Percentiles rank a stretch among this genome's conserved stretches.
Evolutionary conservation across 768 basidiomycete species (phyloP).

Genomic region (Boletus speciosus): DNA sequence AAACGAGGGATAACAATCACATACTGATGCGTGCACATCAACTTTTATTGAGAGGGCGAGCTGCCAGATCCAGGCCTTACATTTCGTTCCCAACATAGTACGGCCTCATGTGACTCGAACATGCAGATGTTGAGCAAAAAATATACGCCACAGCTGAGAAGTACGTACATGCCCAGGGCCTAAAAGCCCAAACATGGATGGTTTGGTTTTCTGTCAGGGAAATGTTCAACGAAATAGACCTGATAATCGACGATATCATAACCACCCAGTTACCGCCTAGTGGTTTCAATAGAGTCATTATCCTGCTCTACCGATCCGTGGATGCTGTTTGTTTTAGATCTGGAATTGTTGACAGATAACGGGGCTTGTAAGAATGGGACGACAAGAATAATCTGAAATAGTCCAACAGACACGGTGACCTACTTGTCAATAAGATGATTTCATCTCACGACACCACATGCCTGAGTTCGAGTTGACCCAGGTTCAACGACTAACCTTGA

Average conservation of each 20-base stretch:
- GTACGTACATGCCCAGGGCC: background rate
- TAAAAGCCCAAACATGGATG: background rate
- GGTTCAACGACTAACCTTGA: too few relatives aligned
- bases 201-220: background rate
- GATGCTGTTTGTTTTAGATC: background rate
- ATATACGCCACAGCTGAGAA: background rate
- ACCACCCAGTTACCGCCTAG: background rate
- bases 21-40: background rate
- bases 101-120: background rate
- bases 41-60: background rate
- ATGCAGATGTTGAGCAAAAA: background rate
- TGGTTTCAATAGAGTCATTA: background rate
- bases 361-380: background rate
- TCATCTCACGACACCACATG: background rate
- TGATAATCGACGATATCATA: background rate
- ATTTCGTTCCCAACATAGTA: background rate
- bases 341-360: background rate
- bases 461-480: background rate
- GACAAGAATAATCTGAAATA: background rate
- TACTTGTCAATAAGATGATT: too few relatives aligned
- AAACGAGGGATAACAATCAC: too few relatives aligned
- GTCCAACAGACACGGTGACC: too few relatives aligned
- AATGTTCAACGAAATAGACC: background rate
- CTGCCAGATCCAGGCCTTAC: background rate
- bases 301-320: background rate